Base-by-base conservation (phyloP, 495 filamentous ascomycete genomes). In the Trypethelium eluteriae region DNA sequence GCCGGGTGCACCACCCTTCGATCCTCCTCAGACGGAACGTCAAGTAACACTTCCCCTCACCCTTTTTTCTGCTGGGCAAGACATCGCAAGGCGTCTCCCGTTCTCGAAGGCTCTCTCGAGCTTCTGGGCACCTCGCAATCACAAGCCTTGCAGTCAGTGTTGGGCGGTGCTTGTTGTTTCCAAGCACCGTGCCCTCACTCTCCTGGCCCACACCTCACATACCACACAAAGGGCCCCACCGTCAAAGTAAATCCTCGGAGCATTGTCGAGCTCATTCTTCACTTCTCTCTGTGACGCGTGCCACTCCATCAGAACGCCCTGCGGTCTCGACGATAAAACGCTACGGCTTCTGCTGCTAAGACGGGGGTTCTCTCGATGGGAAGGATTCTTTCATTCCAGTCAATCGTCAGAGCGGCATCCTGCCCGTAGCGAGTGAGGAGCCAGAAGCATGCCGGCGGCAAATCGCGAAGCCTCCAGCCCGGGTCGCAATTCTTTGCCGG, bases 21-120 rank as follows among this genome's bases (percentile, higher is more conserved):
- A 11, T 59, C 3, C 10, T 35, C 11, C 18, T 59, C 53, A 7
- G 53, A 34, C 53, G 32, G 25, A 18, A 59, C 53, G 53, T 59
- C 53, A 59, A 59, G 53, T 59, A 59, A 59, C 53, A 36, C 49
- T 11, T 25, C 53, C 53, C 5, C 2, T 59, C 53, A 36, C 53
- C 14, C 25, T 59, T 59, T 32, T 32, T 35, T 0, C 53, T 36
- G 53, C 53, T 36, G 7, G 25, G 18, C 18, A 9, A 10, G 11
- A 59, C 32, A 6, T 36, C 32, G 11, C 25, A 25, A 25, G 25
- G 25, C 25, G 25, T 25, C 25, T 25, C 25, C 25, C 25, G 25
- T 25, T 25, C 25, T 25, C 25, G 25, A 25, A 25, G 25, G 25
- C 25, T 25, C 41, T 44, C 41, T 14, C 41, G 41, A 44, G 6